Evolutionary conservation across 148 eudicot genomes (phyloP), one percentile per base, ranked within the genome.

Genomic region (Fagopyrum tataricum): DNA sequence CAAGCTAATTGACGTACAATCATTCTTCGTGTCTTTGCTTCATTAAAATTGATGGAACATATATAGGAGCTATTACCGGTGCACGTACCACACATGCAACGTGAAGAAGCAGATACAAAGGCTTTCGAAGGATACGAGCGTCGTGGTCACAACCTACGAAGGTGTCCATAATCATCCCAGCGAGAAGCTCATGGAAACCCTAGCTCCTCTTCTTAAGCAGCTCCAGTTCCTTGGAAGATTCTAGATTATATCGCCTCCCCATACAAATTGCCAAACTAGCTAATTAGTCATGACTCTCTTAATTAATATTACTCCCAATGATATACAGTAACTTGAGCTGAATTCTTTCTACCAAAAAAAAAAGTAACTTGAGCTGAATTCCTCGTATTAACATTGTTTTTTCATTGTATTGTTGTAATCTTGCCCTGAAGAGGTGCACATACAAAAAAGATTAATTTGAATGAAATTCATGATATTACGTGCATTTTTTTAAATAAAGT

Each of bases 41-140:
- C 8, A 24, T 64, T 6, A 24, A 15, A 10, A 62, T n/a, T 21
- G 31, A 48, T 11, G n/a, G 37, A 31, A 31, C 37, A 31, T n/a
- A n/a, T 4, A 46, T 73, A 90, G 96, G 85, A 88, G 92, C 70
- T 90, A 90, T 71, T 90, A 90, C n/a, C 75, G 96, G 47, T 90
- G 96, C 85, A 86, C 86, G 3, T 87, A 88, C 68, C 77, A 79
- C 40, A 88, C 96, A 5, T 90, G 96, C 81, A 85, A 78, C 24
- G 96, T 90, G 79, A 90, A 88, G 90, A 90, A 90, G 84, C 96
- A 90, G 67, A 86, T 90, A 48, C 90, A 90, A 52, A 83, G 96
- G 78, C 82, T 83, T 42, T 80, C 87, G 0, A 85, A 79, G 44
- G 96, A 90, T 72, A 78, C 81, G 2, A 74, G 81, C 78, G 81